Evolutionary conservation across 768 basidiomycete genomes (phyloP), one percentile per base, ranked within the genome.

Genomic region (Psilocybe cubensis): DNA sequence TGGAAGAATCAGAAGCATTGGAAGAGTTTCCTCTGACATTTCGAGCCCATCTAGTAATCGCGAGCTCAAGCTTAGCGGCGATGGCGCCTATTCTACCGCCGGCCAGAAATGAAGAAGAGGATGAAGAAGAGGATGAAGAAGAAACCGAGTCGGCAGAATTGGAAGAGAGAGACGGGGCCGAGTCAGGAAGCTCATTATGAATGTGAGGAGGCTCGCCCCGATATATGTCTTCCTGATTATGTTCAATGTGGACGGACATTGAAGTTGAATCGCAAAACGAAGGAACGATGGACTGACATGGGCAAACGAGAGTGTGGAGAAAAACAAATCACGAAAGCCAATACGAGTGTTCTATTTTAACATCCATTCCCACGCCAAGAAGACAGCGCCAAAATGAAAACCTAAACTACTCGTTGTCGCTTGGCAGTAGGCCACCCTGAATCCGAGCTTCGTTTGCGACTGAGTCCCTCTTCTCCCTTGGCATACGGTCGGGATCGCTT

Each of bases 401-500:
- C 27, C 28, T 35, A 54, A 42, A 24, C 55, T 49, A 60, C 57
- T 40, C 60, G 55, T 43, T 46, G 52, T 40, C 55, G 44, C 42
- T 60, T 60, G 6, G 51, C 55, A 35, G 35, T 40, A 21, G 59
- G 54, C 59, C 47, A 54, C 14, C 47, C 57, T 28, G 45, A 45
- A n/a, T 53, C 55, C 46, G 43, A 41, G 27, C 25, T n/a, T 12
- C 55, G 55, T 44, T 56, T 51, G 33, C 50, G 52, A 28, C 42
- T 66, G 56, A 35, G 38, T 56, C 21, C 50, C 46, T 48, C 60
- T 42, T 64, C 63, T 2, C 63, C 68, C 57, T 69, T 76, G 2
- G 68, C 67, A 62, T 86, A 88, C 11, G 95, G 95, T 52, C 93
- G 77, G 55, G 82, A 87, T 66, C 84, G 89, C 74, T 96, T 96